Conservation (phyloP, 306 rosid genomes). For the Medicago truncatula region DNA sequence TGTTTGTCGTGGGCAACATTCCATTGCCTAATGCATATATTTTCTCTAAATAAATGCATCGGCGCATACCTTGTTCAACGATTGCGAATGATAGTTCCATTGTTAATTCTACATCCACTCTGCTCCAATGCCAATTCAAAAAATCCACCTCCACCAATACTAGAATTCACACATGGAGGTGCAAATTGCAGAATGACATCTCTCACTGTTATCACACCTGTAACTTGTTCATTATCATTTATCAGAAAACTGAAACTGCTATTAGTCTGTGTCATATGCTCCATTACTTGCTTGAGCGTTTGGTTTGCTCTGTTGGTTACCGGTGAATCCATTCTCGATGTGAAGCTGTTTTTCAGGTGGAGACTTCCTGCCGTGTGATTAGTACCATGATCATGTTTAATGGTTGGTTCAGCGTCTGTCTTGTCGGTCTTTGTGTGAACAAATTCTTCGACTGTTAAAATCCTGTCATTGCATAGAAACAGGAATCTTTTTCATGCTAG, state of each 20-base stretch:
- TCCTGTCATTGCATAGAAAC: constrained; percentile 46
- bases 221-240: constrained; percentile 51
- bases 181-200: constrained; percentile 64
- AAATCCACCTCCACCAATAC: constrained; percentile 68
- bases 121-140: constrained; percentile 73
- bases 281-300: constrained; percentile 64
- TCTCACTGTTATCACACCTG: constrained; percentile 57
- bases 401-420: constrained; percentile 26
- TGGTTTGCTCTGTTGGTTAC: constrained; percentile 56
- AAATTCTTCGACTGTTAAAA: constrained; percentile 55
- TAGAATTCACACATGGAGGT: constrained; percentile 69
- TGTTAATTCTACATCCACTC: constrained; percentile 61
- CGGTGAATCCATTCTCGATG: constrained; percentile 59
- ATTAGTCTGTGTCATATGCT: constrained; percentile 48
- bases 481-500: constrained; percentile 2
- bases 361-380: constrained; percentile 41
- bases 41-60: constrained; percentile 1
- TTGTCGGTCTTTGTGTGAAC: constrained; percentile 47
- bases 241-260: constrained; percentile 60
- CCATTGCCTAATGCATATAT: background rate
- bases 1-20: background rate
- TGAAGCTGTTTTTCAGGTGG: constrained; percentile 42
- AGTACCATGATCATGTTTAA: constrained; percentile 41
- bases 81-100: constrained; percentile 53
- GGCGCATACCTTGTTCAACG: constrained; percentile 31